Base-by-base conservation (phyloP, 2,329 filamentous ascomycete species). In the Fusarium anthophilum region DNA sequence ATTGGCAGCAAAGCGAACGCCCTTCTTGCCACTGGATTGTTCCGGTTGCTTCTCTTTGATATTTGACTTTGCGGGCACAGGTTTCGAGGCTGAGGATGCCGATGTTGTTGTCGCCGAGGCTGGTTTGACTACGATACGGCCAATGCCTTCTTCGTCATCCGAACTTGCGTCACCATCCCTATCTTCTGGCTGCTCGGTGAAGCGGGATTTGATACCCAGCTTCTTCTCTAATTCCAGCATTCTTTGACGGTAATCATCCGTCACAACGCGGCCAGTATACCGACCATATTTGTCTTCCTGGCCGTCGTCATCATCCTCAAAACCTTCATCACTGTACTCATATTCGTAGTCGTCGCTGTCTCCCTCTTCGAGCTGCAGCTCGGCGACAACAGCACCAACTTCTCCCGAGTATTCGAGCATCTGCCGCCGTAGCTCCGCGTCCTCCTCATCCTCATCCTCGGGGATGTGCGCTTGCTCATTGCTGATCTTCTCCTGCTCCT, bases 361-460 rank as follows among this genome's bases (percentile, higher is more conserved):
- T 30, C 87, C 89, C 68, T 95, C 92, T 71, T 97, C 94, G 5
- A 98, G 82, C 66, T 97, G 90, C 51, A 99, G 88, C 83, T 98
- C 95, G 22, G 96, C 96, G 22, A 99, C 96, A 6, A 99, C 93
- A 43, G 94, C 91, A 8, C 95, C 94, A 65, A 99, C 92, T 81
- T 98, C 96, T 50, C 92, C 92, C 82, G 98, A 92, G 80, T 98
- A 99, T 72, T 93, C 89, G 13, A 98, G 87, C 95, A 99, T 98
- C 79, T 98, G 92, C 65, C 92, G 90, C 11, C 96, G 91, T 30
- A 98, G 82, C 38, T 88, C 88, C 8, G 94, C 93, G 72, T 98
- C 96, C 74, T 97, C 95, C 18, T 89, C 86, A 1, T 92, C 90
- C 77, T 99, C 96, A 58, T 93, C 88, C 3, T 91, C 87, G 4